Base-by-base conservation (phyloP, 2,329 filamentous ascomycete species). In the Hymenoscyphus infarciens region DNA sequence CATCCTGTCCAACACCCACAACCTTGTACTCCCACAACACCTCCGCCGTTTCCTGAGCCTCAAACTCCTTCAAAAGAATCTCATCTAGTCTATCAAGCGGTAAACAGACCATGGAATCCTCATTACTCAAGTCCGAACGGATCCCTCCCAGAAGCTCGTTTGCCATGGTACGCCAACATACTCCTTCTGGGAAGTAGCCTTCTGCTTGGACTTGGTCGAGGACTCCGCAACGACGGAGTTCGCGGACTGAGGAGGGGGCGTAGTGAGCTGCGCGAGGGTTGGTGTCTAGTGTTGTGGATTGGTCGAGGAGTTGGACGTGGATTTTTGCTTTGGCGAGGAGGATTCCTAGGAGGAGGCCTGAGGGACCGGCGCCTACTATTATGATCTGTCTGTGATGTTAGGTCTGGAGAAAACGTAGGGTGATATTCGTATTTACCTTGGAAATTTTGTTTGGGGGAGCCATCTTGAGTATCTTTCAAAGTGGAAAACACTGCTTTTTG, bases 211-310 rank as follows among this genome's bases (percentile, higher is more conserved):
- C 74, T 67, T 82, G 77, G 16, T 81, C 79, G 22, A 87, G 74
- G 15, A 88, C 79, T 0, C 85, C 85, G 0, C 85, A 85, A 29
- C 83, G 80, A 52, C 77, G 72, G 58, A 88, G 78, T 66, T 87
- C 84, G 35, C 81, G 81, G 39, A 84, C 79, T 2, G 84, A 83
- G 0, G 83, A 79, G 0, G 82, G 78, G 5, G 82, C 83, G 71
- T 87, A 87, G 72, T 87, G 83, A 2, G 84, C 82, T 19, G 85
- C 86, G 38, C 85, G 82, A 0, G 86, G 85, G 63, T 84, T 83
- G 62, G 81, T 77, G 74, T 87, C 83, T 42, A 87, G 78, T 59
- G 81, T 75, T 22, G 77, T 71, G 2, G 80, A 77, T 2, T 81
- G 81, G 68, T 88, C 86, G 60, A 88, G 76, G 16, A 86, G 76